Percentiles rank a stretch among this genome's conserved stretches.
phyloP scores from a whole-genome alignment of 805 yeast genomes.

The Monosporozyma servazzii region DNA sequence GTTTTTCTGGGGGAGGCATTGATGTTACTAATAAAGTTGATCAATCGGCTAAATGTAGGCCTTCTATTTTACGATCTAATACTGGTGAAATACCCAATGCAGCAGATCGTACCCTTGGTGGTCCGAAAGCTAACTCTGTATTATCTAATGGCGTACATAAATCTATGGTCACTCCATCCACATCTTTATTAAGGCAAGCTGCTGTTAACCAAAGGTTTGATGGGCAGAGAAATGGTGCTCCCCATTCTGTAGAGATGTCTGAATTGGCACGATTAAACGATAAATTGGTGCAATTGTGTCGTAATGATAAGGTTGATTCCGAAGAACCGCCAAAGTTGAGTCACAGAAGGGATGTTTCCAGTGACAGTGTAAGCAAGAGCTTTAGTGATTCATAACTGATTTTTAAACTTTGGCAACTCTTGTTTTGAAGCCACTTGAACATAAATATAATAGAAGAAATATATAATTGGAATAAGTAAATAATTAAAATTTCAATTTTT shows the following conservation, averaged over 20 bases:
- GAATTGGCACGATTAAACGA: conserved; percentile 28
- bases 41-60: not conserved
- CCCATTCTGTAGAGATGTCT: conserved; percentile 4
- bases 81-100: not conserved
- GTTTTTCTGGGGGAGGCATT: conserved; percentile 6
- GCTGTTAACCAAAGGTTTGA: not conserved
- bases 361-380: not conserved
- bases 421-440: no score
- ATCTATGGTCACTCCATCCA: not conserved
- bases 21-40: not conserved
- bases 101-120: not conserved
- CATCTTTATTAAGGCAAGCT: not conserved
- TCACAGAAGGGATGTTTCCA: not conserved
- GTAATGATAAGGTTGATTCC: not conserved
- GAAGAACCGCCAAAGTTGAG: not conserved
- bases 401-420: no score
- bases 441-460: not conserved
- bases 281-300: conserved; percentile 19
- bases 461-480: not conserved
- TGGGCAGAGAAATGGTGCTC: not conserved
- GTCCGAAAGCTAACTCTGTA: not conserved
- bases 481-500: no score
- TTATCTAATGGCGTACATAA: not conserved
- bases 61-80: not conserved
- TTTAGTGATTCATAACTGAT: not conserved